phyloP scores from a whole-genome alignment of 768 basidiomycete genomes.

The Boletus rubropictus region DNA sequence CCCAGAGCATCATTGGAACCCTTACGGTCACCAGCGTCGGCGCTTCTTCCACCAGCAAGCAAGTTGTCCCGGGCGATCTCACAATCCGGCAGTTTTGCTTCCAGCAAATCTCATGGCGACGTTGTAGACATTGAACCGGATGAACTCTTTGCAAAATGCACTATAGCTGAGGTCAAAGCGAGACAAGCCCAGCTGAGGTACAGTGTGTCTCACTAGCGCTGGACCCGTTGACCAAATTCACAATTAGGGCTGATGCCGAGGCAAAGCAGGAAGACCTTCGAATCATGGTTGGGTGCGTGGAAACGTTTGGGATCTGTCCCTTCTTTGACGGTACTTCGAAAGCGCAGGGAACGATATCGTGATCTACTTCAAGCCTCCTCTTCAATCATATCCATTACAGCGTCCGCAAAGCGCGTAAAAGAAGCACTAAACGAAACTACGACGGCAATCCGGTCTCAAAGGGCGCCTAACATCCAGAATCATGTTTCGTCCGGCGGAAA shows the following conservation, averaged over 20 bases:
- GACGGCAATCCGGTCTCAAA: constrained; percentile 44
- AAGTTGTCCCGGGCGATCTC: constrained; percentile 9
- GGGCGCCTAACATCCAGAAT: constrained; percentile 40
- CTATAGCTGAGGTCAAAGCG: constrained; percentile 64
- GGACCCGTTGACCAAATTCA: constrained; percentile 3
- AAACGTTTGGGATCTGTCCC: neutral
- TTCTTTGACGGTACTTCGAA: constrained; percentile 42
- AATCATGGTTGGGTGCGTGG: constrained; percentile 86
- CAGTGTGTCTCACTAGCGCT: constrained; percentile 7
- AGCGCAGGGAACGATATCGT: constrained; percentile 82
- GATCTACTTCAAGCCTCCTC: constrained; percentile 82
- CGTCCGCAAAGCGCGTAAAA: constrained; percentile 60
- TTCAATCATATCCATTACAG: constrained; percentile 72
- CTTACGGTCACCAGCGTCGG: constrained; percentile 3
- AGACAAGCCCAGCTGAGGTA: constrained; percentile 68
- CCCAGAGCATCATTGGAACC: constrained; percentile 11
- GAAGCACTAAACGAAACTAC: constrained; percentile 60
- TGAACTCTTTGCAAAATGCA: constrained; percentile 64
- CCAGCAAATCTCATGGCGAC: constrained; percentile 16
- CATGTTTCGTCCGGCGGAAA: constrained; percentile 32
- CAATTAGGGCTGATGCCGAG: constrained; percentile 66
- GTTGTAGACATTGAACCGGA: constrained; percentile 50
- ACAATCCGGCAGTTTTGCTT: constrained; percentile 8
- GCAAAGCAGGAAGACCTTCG: constrained; percentile 84
- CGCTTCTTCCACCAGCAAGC: constrained; percentile 3